Evolutionary conservation across 2,329 filamentous ascomycete species (phyloP).

Genomic region (Colletotrichum neosansevieriae): DNA sequence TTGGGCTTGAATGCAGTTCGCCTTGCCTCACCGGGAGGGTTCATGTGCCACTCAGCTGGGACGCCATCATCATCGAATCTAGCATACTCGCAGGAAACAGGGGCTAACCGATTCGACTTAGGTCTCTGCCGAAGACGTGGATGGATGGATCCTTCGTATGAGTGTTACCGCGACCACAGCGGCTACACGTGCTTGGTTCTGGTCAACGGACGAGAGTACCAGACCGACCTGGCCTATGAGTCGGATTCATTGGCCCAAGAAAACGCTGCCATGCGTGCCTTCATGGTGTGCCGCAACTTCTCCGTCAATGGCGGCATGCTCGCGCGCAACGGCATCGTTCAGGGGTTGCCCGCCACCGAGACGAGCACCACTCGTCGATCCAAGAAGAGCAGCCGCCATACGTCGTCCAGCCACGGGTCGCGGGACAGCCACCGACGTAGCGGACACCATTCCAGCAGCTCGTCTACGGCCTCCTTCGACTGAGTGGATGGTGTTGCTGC

Average conservation of each 20-base stretch:
- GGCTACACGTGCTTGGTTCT: conserved; percentile 92
- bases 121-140: conserved; percentile 94
- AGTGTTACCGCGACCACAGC: conserved; percentile 78
- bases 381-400: conserved; percentile 62
- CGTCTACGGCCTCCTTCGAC: conserved; percentile 71
- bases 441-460: conserved; percentile 72
- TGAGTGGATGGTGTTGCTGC: conserved; percentile 44
- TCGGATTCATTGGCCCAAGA: conserved; percentile 88
- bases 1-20: conserved; percentile 49
- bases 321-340: conserved; percentile 75
- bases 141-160: conserved; percentile 92
- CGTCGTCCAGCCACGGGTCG: conserved; percentile 54
- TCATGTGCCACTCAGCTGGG: conserved; percentile 32
- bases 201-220: conserved; percentile 97
- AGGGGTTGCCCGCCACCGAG: conserved; percentile 71
- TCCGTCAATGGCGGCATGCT: conserved; percentile 96
- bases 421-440: conserved; percentile 62
- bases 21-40: conserved; percentile 42
- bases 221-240: conserved; percentile 87
- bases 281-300: conserved; percentile 98
- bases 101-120: conserved; percentile 60
- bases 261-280: conserved; percentile 94
- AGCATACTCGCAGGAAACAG: conserved; percentile 16
- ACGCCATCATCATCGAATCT: conserved; percentile 3
- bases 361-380: conserved; percentile 57